These are phyloP conservation scores for Umbelopsis sp. DNA, from an alignment of 371 early-diverging fungal genomes.

Conservation along the genomic window DNA sequence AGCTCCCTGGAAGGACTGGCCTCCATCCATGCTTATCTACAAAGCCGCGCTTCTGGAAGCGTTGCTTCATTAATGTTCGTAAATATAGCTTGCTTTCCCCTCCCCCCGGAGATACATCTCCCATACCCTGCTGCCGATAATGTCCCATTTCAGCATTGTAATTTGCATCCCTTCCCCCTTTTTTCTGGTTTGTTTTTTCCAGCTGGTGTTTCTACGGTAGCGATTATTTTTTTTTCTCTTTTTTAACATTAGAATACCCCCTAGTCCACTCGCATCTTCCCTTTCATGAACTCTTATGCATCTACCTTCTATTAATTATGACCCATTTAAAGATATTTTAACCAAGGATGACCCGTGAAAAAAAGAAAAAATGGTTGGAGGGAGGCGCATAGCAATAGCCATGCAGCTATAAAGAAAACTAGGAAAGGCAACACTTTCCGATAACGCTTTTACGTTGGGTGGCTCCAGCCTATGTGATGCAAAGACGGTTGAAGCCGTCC, in stretches of 20 bases:
- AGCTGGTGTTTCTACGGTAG: not conserved
- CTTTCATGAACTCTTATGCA: not conserved
- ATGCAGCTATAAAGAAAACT: no score
- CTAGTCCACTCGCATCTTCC: not conserved
- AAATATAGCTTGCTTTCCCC: not conserved
- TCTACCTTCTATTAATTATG: slow-evolving; percentile 2
- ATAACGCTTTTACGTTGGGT: no score
- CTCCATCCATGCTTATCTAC: not conserved
- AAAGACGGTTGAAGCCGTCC: no score
- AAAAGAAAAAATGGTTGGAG: no score
- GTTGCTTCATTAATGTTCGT: not conserved
- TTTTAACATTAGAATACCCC: not conserved
- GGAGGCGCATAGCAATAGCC: no score
- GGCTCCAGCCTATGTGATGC: no score
- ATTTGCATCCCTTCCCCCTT: not conserved
- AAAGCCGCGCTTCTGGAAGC: not conserved
- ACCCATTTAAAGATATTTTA: not conserved
- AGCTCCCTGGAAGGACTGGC: not conserved
- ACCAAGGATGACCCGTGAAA: no score
- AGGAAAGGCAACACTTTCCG: no score
- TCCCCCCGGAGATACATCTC: not conserved
- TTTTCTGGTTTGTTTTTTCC: not conserved
- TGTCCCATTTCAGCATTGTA: not conserved
- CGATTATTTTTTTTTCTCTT: not conserved
- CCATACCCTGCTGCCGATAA: not conserved